Percentiles rank a stretch among this genome's conserved stretches.
Conservation (phyloP, 306 rosid species). For the Psophocarpus tetragonolobus region DNA sequence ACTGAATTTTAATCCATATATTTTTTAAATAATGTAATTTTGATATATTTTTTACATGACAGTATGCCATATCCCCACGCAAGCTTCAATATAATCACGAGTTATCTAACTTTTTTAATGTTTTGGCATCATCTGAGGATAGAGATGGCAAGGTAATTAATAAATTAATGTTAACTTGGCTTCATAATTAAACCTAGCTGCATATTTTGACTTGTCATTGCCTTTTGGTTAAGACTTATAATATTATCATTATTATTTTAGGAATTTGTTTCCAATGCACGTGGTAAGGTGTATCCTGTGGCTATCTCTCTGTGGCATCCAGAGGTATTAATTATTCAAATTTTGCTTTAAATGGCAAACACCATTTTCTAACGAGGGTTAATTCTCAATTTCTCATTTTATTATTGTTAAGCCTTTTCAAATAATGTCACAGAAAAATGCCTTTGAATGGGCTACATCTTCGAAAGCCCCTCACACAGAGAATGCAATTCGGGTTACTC, state of each 20-base stretch:
- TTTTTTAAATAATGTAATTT: background rate
- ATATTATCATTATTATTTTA: slow-evolving; percentile 12
- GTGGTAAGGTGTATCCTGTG: slow-evolving; percentile 57
- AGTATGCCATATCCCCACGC: slow-evolving; percentile 74
- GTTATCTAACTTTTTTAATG: slow-evolving; percentile 54
- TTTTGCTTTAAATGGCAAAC: background rate
- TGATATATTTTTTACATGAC: slow-evolving; percentile 31
- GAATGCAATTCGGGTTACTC: slow-evolving; percentile 73
- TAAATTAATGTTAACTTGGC: background rate
- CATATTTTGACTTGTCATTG: background rate
- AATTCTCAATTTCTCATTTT: background rate
- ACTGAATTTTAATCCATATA: background rate
- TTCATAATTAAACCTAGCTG: background rate
- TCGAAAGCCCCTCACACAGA: slow-evolving; percentile 67
- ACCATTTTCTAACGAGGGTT: background rate
- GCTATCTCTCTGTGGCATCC: slow-evolving; percentile 86
- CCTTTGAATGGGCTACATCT: slow-evolving; percentile 71
- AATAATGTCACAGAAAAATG: slow-evolving; percentile 54
- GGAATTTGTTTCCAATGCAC: slow-evolving; percentile 71
- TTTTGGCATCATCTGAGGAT: slow-evolving; percentile 67
- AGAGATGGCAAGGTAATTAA: slow-evolving; percentile 55
- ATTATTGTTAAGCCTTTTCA: background rate
- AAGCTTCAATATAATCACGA: slow-evolving; percentile 45
- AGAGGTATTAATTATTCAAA: slow-evolving; percentile 49
- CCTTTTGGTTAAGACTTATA: background rate